Percentiles rank a stretch among this genome's conserved stretches.
Evolutionary conservation across 129 eudicot genomes (phyloP).

Genomic region (Centella asiatica): DNA sequence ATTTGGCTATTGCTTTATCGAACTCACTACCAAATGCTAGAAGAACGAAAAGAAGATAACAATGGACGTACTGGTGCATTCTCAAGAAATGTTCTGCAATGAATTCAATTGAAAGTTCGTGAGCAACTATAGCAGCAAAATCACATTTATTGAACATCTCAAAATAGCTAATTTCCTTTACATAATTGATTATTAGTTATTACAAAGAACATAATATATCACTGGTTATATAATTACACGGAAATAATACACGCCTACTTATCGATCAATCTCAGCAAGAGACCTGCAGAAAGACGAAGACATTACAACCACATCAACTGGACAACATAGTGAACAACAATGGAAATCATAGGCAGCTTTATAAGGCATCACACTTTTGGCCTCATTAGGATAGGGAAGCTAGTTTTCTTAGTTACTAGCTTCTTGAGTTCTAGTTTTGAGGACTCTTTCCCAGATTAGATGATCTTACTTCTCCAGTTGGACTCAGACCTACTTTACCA

Average conservation of each 20-base stretch:
- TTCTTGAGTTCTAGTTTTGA: constrained; percentile 18
- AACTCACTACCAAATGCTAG: no score
- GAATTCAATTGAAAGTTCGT: no score
- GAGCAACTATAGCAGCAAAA: no score
- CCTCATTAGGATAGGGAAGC: constrained; percentile 1
- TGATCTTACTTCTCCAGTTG: constrained; percentile 31
- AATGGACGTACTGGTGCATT: no score
- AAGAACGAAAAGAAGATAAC: no score
- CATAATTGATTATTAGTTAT: neutral
- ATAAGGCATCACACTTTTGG: neutral
- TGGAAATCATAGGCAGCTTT: neutral
- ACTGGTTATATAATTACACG: constrained; percentile 18
- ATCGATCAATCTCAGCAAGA: constrained; percentile 12
- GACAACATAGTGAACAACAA: neutral
- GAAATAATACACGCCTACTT: constrained; percentile 22
- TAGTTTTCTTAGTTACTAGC: neutral
- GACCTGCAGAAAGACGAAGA: constrained; percentile 13
- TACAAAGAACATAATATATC: constrained; percentile 2
- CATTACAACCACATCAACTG: constrained; percentile 2
- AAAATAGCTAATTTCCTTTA: no score
- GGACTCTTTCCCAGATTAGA: constrained; percentile 69
- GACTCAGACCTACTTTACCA: constrained; percentile 49
- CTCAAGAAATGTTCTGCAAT: no score
- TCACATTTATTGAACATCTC: no score
- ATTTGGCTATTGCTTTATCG: no score